phyloP scores from a whole-genome alignment of 1,139 yeast species.

The Hansenula anomala region DNA sequence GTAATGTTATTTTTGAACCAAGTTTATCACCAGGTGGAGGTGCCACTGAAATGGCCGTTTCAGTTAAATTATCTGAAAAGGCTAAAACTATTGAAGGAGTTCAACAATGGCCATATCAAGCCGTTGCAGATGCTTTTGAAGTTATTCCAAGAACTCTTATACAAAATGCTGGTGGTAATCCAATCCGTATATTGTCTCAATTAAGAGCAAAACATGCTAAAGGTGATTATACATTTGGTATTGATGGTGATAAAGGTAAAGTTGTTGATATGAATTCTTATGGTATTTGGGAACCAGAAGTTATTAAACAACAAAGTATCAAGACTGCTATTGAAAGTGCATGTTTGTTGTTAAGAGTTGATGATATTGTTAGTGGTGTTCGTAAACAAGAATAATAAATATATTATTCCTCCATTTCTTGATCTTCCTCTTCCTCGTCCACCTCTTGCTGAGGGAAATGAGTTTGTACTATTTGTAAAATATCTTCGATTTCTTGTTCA shows the following conservation, averaged over 20 bases:
- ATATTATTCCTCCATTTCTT: slow-evolving; percentile 4
- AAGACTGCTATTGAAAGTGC: slow-evolving; percentile 98
- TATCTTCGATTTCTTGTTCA: slow-evolving; percentile 53
- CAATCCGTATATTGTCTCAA: slow-evolving; percentile 83
- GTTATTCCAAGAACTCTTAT: slow-evolving; percentile 95
- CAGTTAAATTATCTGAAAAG: slow-evolving; percentile 82
- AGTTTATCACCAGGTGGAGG: slow-evolving; percentile 98
- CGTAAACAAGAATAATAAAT: slow-evolving; percentile 39
- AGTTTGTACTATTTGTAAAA: slow-evolving; percentile 45
- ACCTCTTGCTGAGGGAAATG: slow-evolving; percentile 38
- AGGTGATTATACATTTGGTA: slow-evolving; percentile 81
- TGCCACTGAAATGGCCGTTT: slow-evolving; percentile 98
- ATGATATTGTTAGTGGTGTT: slow-evolving; percentile 95
- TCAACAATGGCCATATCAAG: slow-evolving; percentile 98
- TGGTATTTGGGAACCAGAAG: slow-evolving; percentile 99
- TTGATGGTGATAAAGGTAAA: slow-evolving; percentile 93
- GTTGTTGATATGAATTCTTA: slow-evolving; percentile 92
- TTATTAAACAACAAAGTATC: slow-evolving; percentile 91
- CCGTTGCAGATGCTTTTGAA: slow-evolving; percentile 98
- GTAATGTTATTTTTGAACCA: slow-evolving; percentile 94
- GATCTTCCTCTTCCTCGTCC: slow-evolving; percentile 7
- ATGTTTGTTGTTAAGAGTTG: slow-evolving; percentile 88
- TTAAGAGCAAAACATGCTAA: slow-evolving; percentile 95
- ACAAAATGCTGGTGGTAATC: slow-evolving; percentile 97
- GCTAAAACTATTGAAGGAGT: slow-evolving; percentile 93